Evolutionary conservation across 805 yeast species (phyloP), one percentile per base, ranked within the genome.

Genomic region (Suhomyces prunicola): DNA sequence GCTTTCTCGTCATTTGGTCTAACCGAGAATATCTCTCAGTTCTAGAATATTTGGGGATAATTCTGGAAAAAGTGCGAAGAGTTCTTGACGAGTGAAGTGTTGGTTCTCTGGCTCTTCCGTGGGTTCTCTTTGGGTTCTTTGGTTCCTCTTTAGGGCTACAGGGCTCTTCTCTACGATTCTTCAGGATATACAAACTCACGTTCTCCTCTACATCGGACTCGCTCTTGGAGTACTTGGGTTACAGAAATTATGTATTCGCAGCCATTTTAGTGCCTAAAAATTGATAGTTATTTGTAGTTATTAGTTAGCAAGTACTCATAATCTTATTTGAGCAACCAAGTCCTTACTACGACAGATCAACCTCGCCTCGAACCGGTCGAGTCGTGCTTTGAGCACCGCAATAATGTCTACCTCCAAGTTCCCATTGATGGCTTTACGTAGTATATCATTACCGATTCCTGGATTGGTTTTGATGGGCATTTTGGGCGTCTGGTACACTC

Each of bases 391-490:
- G 54, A 83, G 66, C 29, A 72, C 64, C 0, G 85, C 83, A 35
- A 62, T 60, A 0, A 81, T 78, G 44, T 79, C 77, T 19, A 83
- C 75, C 4, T 68, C 66, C 36, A 85, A 67, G 24, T 78, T 72
- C 5, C 85, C 83, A 57, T 81, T 77, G 27, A 83, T 48, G 0
- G 85, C 84, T 53, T 72, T 73, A 44, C 77, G 70, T 27, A 84
- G 62, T 10, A 83, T 68, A 39, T 80, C 82, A 48, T 77, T 76
- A 1, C 80, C 83, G 6, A 78, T 65, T 0, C 82, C 82, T 2
- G 68, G 67, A 4, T 75, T 72, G 47, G 78, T 70, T 27, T 71
- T 72, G 15, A 84, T 71, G 0, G 87, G 83, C 3, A 83, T 70
- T 44, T 79, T 65, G 6, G 80, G 81, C 3, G 85, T 77, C 8